phyloP scores from a whole-genome alignment of 108 stramenopile species.

The Skeletonema tropicum region DNA sequence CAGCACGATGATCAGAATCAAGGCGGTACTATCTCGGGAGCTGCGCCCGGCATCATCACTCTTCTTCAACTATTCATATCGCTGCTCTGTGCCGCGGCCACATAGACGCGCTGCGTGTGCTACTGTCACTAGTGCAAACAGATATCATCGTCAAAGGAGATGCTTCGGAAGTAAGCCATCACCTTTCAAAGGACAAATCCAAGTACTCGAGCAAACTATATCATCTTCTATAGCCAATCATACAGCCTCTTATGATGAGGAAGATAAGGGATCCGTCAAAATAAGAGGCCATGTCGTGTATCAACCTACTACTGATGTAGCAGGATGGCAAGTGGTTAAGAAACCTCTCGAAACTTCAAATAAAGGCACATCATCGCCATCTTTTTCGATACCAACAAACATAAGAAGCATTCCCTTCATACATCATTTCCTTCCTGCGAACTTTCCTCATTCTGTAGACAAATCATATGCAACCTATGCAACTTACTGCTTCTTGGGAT shows the following conservation, averaged over 20 bases:
- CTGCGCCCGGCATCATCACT: neutral
- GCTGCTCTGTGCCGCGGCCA: neutral
- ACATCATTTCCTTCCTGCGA: constrained; percentile 78
- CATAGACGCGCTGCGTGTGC: neutral
- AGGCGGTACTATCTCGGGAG: neutral
- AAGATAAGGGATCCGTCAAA: neutral
- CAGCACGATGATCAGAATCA: neutral
- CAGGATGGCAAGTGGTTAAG: constrained; percentile 21
- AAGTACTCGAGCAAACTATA: constrained; percentile 29
- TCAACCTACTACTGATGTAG: constrained; percentile 9
- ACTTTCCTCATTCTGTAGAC: constrained; percentile 79
- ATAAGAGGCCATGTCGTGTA: constrained; percentile 17
- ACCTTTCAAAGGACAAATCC: constrained; percentile 11
- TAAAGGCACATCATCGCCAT: neutral
- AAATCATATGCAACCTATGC: constrained; percentile 75
- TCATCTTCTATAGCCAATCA: constrained; percentile 23
- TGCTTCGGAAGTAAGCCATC: constrained; percentile 3
- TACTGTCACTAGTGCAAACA: neutral
- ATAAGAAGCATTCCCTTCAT: constrained; percentile 42
- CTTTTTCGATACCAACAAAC: constrained; percentile 11
- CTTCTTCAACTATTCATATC: neutral
- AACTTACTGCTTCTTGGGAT: constrained; percentile 61
- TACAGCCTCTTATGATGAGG: constrained; percentile 9
- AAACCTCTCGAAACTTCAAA: neutral
- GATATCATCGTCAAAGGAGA: neutral